Percentiles rank a stretch among this genome's conserved stretches.
These are phyloP conservation scores for Eimeria praecox DNA, from an alignment of 169 alveolate species.

Conservation along the genomic window DNA sequence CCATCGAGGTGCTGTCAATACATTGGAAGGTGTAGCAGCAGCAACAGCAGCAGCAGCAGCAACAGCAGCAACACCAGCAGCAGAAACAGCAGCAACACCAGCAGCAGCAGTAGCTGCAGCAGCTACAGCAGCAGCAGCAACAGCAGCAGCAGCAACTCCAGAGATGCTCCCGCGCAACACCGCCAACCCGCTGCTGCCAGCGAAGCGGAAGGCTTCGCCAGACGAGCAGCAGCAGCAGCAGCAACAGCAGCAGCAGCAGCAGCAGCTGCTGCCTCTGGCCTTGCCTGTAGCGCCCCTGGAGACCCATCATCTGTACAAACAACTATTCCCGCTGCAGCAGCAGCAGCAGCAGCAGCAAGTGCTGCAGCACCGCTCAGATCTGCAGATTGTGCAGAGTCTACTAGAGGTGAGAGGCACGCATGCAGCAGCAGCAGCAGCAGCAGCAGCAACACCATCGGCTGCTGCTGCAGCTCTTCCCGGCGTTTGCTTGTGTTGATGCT, in stretches of 20 bases:
- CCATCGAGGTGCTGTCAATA: background rate
- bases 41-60: conserved; percentile 17
- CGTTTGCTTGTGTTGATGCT: background rate
- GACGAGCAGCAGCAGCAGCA: conserved; percentile 58
- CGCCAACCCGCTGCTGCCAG: conserved; percentile 17
- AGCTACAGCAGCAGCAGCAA: background rate
- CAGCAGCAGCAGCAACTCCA: background rate
- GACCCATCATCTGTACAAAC: conserved; percentile 22
- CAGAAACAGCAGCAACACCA: background rate
- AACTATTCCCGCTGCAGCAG: conserved; percentile 18
- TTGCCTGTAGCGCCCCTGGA: conserved; percentile 18
- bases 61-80: background rate
- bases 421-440: conserved; percentile 32
- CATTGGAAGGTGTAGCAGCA: background rate
- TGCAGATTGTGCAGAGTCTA: conserved; percentile 13
- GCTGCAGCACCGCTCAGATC: conserved; percentile 5
- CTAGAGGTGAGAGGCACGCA: background rate
- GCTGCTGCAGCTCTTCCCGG: background rate
- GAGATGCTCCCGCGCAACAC: background rate
- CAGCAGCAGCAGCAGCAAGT: conserved; percentile 53
- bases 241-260: conserved; percentile 55
- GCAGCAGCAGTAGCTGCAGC: background rate
- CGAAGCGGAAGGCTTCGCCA: conserved; percentile 2
- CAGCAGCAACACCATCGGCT: background rate
- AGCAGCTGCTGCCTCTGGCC: conserved; percentile 2